Conservation (phyloP, 2,329 filamentous ascomycete species). For the Amesomyces nigricolor region DNA sequence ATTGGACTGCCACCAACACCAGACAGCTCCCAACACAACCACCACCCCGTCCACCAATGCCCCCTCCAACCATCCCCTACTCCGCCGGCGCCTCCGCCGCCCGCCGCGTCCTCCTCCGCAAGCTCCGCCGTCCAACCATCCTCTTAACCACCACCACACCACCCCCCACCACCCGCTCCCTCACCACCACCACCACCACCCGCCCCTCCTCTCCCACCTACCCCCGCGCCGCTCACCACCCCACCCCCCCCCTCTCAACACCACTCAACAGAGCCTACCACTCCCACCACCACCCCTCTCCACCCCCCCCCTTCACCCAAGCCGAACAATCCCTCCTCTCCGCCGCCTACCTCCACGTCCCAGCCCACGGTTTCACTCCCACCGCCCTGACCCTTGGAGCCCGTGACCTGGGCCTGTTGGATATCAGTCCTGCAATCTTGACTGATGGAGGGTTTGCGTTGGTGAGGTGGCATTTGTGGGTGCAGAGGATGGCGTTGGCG, state of each 20-base stretch:
- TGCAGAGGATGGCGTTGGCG: constrained; percentile 57
- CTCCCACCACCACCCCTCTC: constrained; percentile 62
- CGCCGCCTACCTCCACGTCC: constrained; percentile 73
- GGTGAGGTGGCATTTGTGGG: constrained; percentile 69
- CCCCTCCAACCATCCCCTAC: background rate
- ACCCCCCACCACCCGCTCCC: background rate
- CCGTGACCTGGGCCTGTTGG: constrained; percentile 76
- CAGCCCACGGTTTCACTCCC: constrained; percentile 73
- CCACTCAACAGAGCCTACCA: constrained; percentile 43
- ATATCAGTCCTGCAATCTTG: constrained; percentile 79
- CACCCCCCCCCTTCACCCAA: constrained; percentile 56
- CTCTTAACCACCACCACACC: background rate
- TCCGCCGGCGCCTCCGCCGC: constrained; percentile 9
- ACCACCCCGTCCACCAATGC: background rate
- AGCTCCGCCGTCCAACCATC: background rate
- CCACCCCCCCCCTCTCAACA: background rate
- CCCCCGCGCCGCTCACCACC: background rate
- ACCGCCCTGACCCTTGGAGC: constrained; percentile 70
- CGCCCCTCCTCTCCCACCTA: background rate
- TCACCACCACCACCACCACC: background rate
- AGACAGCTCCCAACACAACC: background rate
- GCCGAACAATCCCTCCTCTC: constrained; percentile 73
- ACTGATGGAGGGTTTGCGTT: constrained; percentile 72
- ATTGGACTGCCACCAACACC: background rate
- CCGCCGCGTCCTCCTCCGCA: constrained; percentile 10